Percentiles rank a stretch among this genome's conserved stretches.
Evolutionary conservation across 306 rosid genomes (phyloP).

Genomic region (Malus sylvestris): DNA sequence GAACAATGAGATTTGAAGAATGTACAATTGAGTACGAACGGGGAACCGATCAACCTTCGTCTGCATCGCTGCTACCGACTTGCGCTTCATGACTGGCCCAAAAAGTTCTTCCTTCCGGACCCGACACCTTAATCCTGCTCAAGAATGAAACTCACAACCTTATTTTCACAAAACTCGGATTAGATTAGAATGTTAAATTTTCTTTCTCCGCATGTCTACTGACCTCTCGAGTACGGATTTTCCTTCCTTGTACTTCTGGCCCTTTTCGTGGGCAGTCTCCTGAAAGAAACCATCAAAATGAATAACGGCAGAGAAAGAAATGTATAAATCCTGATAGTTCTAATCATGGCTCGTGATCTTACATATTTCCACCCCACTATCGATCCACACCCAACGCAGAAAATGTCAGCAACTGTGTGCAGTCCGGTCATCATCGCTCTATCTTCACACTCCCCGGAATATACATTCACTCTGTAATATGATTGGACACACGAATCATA

Average conservation of each 20-base stretch:
- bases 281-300: constrained; percentile 28
- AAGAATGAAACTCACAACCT: constrained; percentile 30
- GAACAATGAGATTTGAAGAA: constrained; percentile 33
- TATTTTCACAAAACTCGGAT: constrained; percentile 8
- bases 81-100: constrained; percentile 64
- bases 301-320: constrained; percentile 24
- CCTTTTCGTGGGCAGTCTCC: constrained; percentile 39
- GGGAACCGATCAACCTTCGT: constrained; percentile 43
- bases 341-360: constrained; percentile 40
- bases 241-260: constrained; percentile 46
- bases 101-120: constrained; percentile 78
- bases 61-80: constrained; percentile 78
- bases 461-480: constrained; percentile 60
- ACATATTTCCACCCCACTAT: constrained; percentile 93
- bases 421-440: constrained; percentile 70
- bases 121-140: constrained; percentile 58
- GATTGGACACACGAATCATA: constrained; percentile 10
- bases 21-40: constrained; percentile 39
- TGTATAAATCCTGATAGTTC: constrained; percentile 4
- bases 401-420: constrained; percentile 88
- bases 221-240: constrained; percentile 56
- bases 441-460: constrained; percentile 66
- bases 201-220: constrained; percentile 32
- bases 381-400: constrained; percentile 90
- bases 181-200: constrained; percentile 4